Evolutionary conservation across 305 asterid genomes (phyloP).

Genomic region (Lippia alba): DNA sequence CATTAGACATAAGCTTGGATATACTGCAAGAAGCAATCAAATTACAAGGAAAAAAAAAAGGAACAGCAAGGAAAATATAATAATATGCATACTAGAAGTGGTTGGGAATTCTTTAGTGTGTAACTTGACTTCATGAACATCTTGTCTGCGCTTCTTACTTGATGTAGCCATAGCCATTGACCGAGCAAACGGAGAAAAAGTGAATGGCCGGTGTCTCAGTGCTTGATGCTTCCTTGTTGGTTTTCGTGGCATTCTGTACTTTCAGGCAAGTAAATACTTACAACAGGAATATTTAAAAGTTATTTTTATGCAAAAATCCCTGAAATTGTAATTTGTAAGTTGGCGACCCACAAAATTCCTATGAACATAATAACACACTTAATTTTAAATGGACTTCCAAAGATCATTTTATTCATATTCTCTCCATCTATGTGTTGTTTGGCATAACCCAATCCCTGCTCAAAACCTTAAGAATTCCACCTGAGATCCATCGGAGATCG

Average conservation of each 20-base stretch:
- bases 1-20: background rate
- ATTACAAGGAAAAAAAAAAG: background rate
- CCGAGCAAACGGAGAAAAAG: conserved; percentile 79
- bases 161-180: conserved; percentile 54
- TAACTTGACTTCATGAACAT: conserved; percentile 34
- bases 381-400: background rate
- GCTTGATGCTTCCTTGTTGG: conserved; percentile 39
- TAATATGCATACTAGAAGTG: conserved; percentile 50
- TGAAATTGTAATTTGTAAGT: background rate
- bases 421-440: background rate
- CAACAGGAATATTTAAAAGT: background rate
- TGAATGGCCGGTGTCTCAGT: conserved; percentile 43
- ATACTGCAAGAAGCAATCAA: background rate
- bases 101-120: conserved; percentile 40
- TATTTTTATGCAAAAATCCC: no score
- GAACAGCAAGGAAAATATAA: conserved; percentile 21
- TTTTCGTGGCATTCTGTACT: conserved; percentile 62
- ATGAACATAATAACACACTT: background rate
- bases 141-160: conserved; percentile 45
- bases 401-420: background rate
- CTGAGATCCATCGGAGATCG: background rate
- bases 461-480: background rate
- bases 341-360: background rate
- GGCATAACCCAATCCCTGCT: background rate
- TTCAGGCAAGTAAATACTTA: background rate